A percentile compares a stretch with the other conserved stretches of the same genome.
Conservation (phyloP, 805 yeast genomes). For the Ogataea nonfermentans region DNA sequence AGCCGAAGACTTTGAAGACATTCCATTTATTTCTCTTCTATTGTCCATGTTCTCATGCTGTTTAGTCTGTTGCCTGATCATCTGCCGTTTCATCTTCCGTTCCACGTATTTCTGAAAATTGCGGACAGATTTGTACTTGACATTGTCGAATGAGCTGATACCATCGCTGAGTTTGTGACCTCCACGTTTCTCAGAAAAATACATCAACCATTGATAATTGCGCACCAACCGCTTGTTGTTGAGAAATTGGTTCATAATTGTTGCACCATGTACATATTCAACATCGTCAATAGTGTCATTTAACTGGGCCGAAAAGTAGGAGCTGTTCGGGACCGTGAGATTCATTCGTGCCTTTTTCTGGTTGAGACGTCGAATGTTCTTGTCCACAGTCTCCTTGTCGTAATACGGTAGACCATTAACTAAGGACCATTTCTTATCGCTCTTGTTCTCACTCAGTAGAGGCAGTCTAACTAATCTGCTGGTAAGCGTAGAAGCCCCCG, state of each 20-base stretch:
- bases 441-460: constrained; percentile 16
- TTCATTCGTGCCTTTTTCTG: constrained; percentile 30
- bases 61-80: constrained; percentile 17
- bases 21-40: constrained; percentile 9
- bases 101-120: constrained; percentile 33
- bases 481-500: constrained; percentile 27
- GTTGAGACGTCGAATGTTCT: constrained; percentile 25
- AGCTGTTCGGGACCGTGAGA: constrained; percentile 27
- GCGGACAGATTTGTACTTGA: constrained; percentile 23
- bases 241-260: constrained; percentile 43
- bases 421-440: constrained; percentile 22
- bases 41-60: constrained; percentile 18
- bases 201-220: constrained; percentile 46
- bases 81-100: constrained; percentile 17
- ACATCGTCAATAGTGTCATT: constrained; percentile 42
- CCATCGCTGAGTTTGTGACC: constrained; percentile 26
- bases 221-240: constrained; percentile 42
- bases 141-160: constrained; percentile 13
- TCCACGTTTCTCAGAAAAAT: constrained; percentile 46
- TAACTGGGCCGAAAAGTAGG: constrained; percentile 27
- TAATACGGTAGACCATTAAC: constrained; percentile 46
- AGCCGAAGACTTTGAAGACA: constrained; percentile 8
- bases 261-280: constrained; percentile 49
- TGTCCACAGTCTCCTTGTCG: constrained; percentile 28
- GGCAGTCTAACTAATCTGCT: constrained; percentile 32